These are phyloP conservation scores for Sindora glabra DNA, from an alignment of 306 rosid species.

Conservation along the genomic window DNA sequence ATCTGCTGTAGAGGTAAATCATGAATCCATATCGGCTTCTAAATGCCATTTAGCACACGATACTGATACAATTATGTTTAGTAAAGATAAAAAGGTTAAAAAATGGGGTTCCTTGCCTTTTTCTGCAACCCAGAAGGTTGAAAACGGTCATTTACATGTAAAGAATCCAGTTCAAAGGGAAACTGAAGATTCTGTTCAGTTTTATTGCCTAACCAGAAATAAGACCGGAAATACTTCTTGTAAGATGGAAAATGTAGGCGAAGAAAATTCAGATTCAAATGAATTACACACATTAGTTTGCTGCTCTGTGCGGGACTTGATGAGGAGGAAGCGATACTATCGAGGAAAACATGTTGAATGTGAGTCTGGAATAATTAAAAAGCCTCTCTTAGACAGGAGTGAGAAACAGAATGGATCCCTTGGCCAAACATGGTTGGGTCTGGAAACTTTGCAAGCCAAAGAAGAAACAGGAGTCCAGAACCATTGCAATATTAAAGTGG, in stretches of 20 bases:
- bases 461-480: conserved; percentile 21
- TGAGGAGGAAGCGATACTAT: conserved; percentile 71
- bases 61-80: conserved; percentile 20
- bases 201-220: conserved; percentile 21
- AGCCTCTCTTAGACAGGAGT: conserved; percentile 25
- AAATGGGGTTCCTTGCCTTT: conserved; percentile 71
- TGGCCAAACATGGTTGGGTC: conserved; percentile 22
- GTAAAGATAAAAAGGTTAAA: conserved; percentile 38
- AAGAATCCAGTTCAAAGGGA: conserved; percentile 18
- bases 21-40: conserved; percentile 28
- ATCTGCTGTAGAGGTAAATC: conserved; percentile 24
- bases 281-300: conserved; percentile 26
- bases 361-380: conserved; percentile 28
- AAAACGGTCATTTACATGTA: conserved; percentile 12
- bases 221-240: conserved; percentile 22
- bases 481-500: conserved; percentile 16
- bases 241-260: conserved; percentile 18
- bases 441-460: conserved; percentile 14
- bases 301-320: conserved; percentile 77
- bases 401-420: conserved; percentile 24
- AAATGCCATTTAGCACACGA: conserved; percentile 20
- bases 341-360: conserved; percentile 38
- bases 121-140: conserved; percentile 25
- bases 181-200: conserved; percentile 21
- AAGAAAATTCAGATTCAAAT: conserved; percentile 21